Evolutionary conservation across 257 asterid species (phyloP), one percentile per base, ranked within the genome.

Genomic region (Solanum lycopersicoides): DNA sequence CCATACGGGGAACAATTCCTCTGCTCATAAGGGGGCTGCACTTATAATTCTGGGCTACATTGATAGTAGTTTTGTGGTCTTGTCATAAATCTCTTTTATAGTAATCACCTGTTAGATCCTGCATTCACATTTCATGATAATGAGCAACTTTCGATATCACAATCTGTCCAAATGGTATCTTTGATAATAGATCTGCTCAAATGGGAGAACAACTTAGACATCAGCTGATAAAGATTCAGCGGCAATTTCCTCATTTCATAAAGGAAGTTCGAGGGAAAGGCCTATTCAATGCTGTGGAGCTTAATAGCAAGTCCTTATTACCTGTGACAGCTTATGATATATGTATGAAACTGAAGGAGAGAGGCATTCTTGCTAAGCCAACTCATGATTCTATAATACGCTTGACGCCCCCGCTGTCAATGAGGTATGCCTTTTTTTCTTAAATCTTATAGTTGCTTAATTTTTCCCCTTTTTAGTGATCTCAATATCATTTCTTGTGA

Each of bases 311-410:
- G 90, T 93, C 93, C 86, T 88, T 95, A 89, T 89, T 87, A 71
- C 99, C 98, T 0, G 92, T 92, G 71, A 95, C 91, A 32, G 99
- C 99, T 14, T 97, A 95, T 87, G 99, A 95, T 82, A 89, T 97
- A 89, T 97, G 99, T 90, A 92, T 97, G 91, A 95, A 95, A 91
- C 93, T 97, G 86, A 97, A 97, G 91, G 98, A 94, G 88, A 89
- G 99, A 89, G 99, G 99, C 47, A 92, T 95, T 88, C 98, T 97
- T 11, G 98, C 99, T 45, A 97, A 95, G 90, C 98, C 98, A 13
- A 95, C 99, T 23, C 99, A 97, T 42, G 95, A 95, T 88, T 90
- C 98, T 45, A 94, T 94, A 66, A 92, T 97, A 85, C 95, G 98
- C 34, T 87, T 95, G 87, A 95, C 99, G 10, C 99, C 99, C 86